These are phyloP conservation scores for Fagopyrum esculentum DNA, from an alignment of 148 eudicot species.

Conservation along the genomic window DNA sequence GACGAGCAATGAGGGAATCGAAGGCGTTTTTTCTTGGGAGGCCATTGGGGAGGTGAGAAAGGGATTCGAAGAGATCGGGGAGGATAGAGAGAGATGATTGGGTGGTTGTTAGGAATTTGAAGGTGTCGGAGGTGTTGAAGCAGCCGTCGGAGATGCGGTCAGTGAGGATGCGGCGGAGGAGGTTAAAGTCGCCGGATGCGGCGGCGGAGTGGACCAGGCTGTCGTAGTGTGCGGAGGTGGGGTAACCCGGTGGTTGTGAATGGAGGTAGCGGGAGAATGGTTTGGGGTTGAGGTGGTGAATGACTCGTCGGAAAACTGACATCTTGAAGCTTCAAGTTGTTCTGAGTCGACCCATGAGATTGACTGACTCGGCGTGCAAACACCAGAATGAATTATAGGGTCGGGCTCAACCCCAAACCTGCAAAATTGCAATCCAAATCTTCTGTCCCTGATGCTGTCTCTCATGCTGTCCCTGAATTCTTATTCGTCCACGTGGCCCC, in stretches of 20 bases:
- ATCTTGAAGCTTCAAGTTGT: background rate
- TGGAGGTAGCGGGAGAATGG: background rate
- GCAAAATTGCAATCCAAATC: no score
- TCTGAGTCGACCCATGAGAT: background rate
- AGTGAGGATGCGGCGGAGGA: slow-evolving; percentile 36
- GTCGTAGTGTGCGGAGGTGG: slow-evolving; percentile 20
- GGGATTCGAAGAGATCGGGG: slow-evolving; percentile 24
- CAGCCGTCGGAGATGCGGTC: slow-evolving; percentile 37
- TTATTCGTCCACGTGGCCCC: no score
- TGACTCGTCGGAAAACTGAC: slow-evolving; percentile 7
- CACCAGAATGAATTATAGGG: background rate
- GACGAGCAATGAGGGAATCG: slow-evolving; percentile 28
- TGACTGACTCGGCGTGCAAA: background rate
- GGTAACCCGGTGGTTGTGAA: background rate
- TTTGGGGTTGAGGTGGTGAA: background rate
- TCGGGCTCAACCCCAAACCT: background rate
- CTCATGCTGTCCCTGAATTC: no score
- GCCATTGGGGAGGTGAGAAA: slow-evolving; percentile 32
- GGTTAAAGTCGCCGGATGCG: slow-evolving; percentile 22
- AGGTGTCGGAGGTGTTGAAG: slow-evolving; percentile 46
- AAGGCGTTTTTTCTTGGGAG: slow-evolving; percentile 35
- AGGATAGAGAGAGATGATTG: slow-evolving; percentile 23
- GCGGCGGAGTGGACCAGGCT: slow-evolving; percentile 18
- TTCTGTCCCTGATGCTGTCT: no score
- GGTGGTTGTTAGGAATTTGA: slow-evolving; percentile 39